These are phyloP conservation scores for Somion occarium DNA, from an alignment of 1,284 basidiomycete species.

Conservation along the genomic window DNA sequence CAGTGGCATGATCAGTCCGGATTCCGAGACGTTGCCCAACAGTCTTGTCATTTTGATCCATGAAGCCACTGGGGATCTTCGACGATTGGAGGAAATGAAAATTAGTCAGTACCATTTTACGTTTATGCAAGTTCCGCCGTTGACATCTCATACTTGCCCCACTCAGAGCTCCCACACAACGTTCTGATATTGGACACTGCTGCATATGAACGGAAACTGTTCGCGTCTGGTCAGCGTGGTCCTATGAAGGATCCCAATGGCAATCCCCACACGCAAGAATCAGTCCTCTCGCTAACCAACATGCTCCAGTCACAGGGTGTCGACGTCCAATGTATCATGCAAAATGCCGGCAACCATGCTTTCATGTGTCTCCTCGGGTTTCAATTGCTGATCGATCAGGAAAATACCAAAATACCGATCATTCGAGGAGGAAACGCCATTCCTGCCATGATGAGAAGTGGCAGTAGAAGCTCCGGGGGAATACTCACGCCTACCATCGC, in stretches of 20 bases:
- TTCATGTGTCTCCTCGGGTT: constrained; percentile 58
- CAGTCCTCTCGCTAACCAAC: constrained; percentile 50
- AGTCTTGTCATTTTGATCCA: constrained; percentile 74
- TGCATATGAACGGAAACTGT: constrained; percentile 56
- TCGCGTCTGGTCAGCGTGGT: constrained; percentile 49
- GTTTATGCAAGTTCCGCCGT: constrained; percentile 4
- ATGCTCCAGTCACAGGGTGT: constrained; percentile 49
- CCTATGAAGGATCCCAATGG: constrained; percentile 55
- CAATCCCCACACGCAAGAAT: constrained; percentile 40
- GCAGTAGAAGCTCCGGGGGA: constrained; percentile 19
- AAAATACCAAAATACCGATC: constrained; percentile 25
- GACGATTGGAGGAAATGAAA: constrained; percentile 66
- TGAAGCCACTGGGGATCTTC: constrained; percentile 50
- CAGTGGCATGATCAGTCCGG: constrained; percentile 73
- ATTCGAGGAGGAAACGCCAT: constrained; percentile 15
- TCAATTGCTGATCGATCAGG: constrained; percentile 58
- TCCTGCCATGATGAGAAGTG: constrained; percentile 14
- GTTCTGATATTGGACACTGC: constrained; percentile 67
- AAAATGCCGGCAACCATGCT: constrained; percentile 73
- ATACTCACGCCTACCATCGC: constrained; percentile 18
- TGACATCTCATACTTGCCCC: constrained; percentile 18
- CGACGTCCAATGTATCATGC: constrained; percentile 38
- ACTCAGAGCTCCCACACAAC: constrained; percentile 67
- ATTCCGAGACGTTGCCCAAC: constrained; percentile 70
- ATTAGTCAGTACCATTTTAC: constrained; percentile 50